phyloP scores from a whole-genome alignment of 2,329 filamentous ascomycete species.

The Colletotrichum horii region DNA sequence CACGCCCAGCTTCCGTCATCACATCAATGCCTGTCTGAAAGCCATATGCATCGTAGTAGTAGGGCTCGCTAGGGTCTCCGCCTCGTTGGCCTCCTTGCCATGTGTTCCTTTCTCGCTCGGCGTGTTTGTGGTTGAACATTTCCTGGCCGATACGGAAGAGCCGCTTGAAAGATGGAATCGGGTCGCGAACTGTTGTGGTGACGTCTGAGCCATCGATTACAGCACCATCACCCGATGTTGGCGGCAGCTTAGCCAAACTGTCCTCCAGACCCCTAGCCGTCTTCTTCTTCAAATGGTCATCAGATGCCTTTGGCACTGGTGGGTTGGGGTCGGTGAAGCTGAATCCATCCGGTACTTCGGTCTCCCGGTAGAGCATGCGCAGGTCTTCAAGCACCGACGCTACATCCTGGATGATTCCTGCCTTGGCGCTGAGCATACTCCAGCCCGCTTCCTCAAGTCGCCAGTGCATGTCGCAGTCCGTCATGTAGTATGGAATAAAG shows the following conservation, averaged over 20 bases:
- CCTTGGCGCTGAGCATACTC: conserved; percentile 40
- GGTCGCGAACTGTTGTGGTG: background rate
- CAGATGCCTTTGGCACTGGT: conserved; percentile 12
- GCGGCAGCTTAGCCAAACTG: background rate
- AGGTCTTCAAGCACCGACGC: conserved; percentile 51
- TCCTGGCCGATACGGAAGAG: conserved; percentile 27
- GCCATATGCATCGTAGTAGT: conserved; percentile 52
- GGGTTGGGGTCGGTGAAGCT: conserved; percentile 44
- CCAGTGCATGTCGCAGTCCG: conserved; percentile 61
- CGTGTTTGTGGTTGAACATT: conserved; percentile 50
- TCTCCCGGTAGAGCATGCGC: conserved; percentile 48
- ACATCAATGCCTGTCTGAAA: conserved; percentile 48
- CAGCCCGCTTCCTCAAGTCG: conserved; percentile 51
- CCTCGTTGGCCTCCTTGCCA: conserved; percentile 59
- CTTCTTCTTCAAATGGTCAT: background rate
- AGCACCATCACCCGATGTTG: background rate
- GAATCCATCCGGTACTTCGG: conserved; percentile 29
- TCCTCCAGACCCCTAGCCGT: background rate
- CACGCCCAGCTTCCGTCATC: conserved; percentile 48
- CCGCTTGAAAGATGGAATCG: background rate
- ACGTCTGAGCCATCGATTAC: background rate
- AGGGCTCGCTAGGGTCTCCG: conserved; percentile 55
- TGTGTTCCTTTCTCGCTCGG: conserved; percentile 46
- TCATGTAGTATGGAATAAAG: conserved; percentile 62
- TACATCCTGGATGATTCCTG: conserved; percentile 51